A percentile compares a stretch with the other conserved stretches of the same genome.
Evolutionary conservation across 305 asterid species (phyloP).

Genomic region (Rubia peregrina): DNA sequence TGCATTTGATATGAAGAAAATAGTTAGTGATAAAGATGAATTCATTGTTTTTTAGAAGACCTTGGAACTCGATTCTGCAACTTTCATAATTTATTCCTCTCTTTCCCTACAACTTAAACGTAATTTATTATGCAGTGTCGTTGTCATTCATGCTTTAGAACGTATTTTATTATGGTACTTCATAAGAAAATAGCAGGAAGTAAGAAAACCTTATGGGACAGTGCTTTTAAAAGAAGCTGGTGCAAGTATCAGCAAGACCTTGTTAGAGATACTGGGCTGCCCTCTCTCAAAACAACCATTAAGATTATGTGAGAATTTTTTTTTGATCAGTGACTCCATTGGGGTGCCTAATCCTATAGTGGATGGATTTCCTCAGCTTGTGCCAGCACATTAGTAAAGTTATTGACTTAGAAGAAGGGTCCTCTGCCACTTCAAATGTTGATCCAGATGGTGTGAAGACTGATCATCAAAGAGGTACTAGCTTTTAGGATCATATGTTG

Average conservation of each 20-base stretch:
- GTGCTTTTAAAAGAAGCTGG: constrained; percentile 39
- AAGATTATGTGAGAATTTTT: constrained; percentile 47
- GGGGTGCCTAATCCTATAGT: constrained; percentile 70
- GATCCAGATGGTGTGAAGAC: constrained; percentile 18
- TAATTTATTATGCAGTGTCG: too few relatives aligned
- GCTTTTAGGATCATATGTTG: constrained; percentile 7
- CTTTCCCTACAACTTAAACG: too few relatives aligned
- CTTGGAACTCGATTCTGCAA: too few relatives aligned
- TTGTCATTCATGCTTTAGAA: too few relatives aligned
- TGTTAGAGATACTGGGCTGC: constrained; percentile 54
- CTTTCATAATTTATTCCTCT: too few relatives aligned
- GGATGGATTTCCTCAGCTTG: constrained; percentile 67
- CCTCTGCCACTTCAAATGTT: constrained; percentile 15
- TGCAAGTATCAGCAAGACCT: constrained; percentile 33
- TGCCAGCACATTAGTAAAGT: constrained; percentile 51
- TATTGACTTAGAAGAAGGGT: constrained; percentile 24
- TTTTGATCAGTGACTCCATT: constrained; percentile 61
- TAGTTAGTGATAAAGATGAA: too few relatives aligned
- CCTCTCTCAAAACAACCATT: constrained; percentile 73
- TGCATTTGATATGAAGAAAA: too few relatives aligned
- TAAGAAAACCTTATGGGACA: constrained; percentile 26
- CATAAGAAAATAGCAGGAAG: too few relatives aligned
- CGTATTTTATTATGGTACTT: too few relatives aligned
- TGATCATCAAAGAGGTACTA: constrained; percentile 9
- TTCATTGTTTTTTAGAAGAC: too few relatives aligned